Base-by-base conservation (phyloP, 148 eudicot species). In the Rhododendron simsii region DNA sequence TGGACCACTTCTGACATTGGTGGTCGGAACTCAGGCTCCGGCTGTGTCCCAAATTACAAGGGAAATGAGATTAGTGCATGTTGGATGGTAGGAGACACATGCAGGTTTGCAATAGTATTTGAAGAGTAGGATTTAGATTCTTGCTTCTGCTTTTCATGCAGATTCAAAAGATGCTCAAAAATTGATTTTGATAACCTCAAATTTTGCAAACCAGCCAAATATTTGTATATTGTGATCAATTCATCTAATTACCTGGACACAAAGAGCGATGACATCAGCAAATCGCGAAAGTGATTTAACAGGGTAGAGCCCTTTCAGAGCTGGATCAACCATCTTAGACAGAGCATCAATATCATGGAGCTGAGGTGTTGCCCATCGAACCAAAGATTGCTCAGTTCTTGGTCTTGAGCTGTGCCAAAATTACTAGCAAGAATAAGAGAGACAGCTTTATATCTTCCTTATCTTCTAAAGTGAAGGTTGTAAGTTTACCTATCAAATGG, bases 1-100 rank as follows among this genome's bases (percentile, higher is more conserved):
- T 96, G 94, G 57, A 96, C 98, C 90, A 96, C 99, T 88, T 96
- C 99, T 57, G 99, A 96, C 99, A 96, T 96, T 14, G 99, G 98
- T 83, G 99, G 99, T 84, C 99, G 91, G 91, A 95, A 96, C 88
- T 96, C 99, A 0, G 99, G 99, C 89, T 96, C 99, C 53, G 95
- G 92, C 99, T 96, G 95, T 33, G 3, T 8, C 48, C 44, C 85
- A 84, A 65, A 45, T 65, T 10, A 21, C 53, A 16, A 82, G 61
- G 16, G 21, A 50, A 44, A 28, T 26, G 26, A 37, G 33, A 80
- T 44, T 30, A 82, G 18, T 47, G 41, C 11, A 50, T 14, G 51
- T 18, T 76, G 28, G 13, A 51, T 14, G 16, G 20, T 30, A 30
- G 76, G 7, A 71, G 41, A 30, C 76, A 33, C 20, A 71, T 12